These are phyloP conservation scores for Verticillium alfalfae DNA, from an alignment of 2,329 filamentous ascomycete species.

Conservation along the genomic window DNA sequence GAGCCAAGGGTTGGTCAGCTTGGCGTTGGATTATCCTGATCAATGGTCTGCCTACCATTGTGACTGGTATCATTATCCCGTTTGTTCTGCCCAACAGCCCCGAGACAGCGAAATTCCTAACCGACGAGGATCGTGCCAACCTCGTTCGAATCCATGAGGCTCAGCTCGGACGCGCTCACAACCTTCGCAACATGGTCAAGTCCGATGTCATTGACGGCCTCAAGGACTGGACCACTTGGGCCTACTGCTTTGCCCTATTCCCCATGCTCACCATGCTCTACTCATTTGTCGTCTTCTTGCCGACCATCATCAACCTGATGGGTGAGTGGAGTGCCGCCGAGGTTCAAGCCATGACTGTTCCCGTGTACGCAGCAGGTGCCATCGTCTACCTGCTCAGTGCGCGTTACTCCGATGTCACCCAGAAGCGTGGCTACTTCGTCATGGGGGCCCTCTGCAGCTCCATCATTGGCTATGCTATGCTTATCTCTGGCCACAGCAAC, in stretches of 20 bases:
- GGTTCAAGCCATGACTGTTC: constrained; percentile 63
- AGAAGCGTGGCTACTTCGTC: constrained; percentile 50
- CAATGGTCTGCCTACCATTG: constrained; percentile 48
- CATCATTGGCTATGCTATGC: constrained; percentile 52
- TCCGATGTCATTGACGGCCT: constrained; percentile 49
- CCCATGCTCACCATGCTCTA: constrained; percentile 62
- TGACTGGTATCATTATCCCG: constrained; percentile 48
- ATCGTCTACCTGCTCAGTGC: constrained; percentile 54
- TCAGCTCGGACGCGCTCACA: constrained; percentile 28
- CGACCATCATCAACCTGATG: constrained; percentile 61
- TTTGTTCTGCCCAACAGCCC: constrained; percentile 55
- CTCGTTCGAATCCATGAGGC: constrained; percentile 43
- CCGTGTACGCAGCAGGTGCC: constrained; percentile 60
- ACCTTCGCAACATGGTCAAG: constrained; percentile 27
- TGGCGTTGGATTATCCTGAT: constrained; percentile 65
- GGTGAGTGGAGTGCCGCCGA: constrained; percentile 49
- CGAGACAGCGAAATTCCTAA: constrained; percentile 44
- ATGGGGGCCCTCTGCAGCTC: constrained; percentile 42
- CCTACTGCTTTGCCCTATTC: constrained; percentile 55
- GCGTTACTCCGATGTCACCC: constrained; percentile 50
- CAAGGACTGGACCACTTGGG: constrained; percentile 60
- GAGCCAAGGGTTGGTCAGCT: constrained; percentile 47
- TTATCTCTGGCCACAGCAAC: constrained; percentile 48
- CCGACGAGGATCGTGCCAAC: constrained; percentile 38
- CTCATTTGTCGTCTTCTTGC: constrained; percentile 62